Base-by-base conservation (phyloP, 768 basidiomycete genomes). In the Infundibulicybe gibba region DNA sequence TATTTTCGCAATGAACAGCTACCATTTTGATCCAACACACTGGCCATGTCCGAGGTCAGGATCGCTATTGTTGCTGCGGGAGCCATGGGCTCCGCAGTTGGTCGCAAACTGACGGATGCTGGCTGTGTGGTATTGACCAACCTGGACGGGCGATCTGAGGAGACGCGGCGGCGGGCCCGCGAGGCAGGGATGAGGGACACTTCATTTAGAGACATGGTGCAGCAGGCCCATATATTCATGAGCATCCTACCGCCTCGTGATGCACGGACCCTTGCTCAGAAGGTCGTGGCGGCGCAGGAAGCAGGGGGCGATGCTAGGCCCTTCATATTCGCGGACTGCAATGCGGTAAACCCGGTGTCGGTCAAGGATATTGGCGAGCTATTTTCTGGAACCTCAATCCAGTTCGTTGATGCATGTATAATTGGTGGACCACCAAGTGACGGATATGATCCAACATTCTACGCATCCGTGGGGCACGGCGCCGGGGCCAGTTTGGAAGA, bases 1-100 rank as follows among this genome's bases (percentile, higher is more conserved):
- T n/a, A n/a, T n/a, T n/a, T n/a, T n/a, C n/a, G n/a, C n/a, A n/a
- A n/a, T 25, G 25, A 8, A 25, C 3, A 25, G 25, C 25, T 25
- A 25, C 25, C 25, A 25, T n/a, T n/a, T n/a, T n/a, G n/a, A n/a
- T n/a, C n/a, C n/a, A n/a, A n/a, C n/a, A n/a, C n/a, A n/a, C n/a
- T n/a, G n/a, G n/a, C n/a, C n/a, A 25, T 25, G 25, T 25, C 25
- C 25, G 25, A 25, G 25, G 25, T 25, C 25, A 25, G 8, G 25
- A 61, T 83, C 45, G 75, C 74, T 25, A 63, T 83, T 16, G 62
- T 84, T 48, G 72, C 79, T 31, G 71, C 79, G 8, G 81, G 81
- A 14, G 72, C 70, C 2, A 85, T 83, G 84, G 81, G 80, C 20
- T 64, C 79, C 5, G 81, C 69, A 15, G 74, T 85, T 25, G 81